Evolutionary conservation across 768 basidiomycete species (phyloP), one percentile per base, ranked within the genome.

Genomic region (Mycena polygramma): DNA sequence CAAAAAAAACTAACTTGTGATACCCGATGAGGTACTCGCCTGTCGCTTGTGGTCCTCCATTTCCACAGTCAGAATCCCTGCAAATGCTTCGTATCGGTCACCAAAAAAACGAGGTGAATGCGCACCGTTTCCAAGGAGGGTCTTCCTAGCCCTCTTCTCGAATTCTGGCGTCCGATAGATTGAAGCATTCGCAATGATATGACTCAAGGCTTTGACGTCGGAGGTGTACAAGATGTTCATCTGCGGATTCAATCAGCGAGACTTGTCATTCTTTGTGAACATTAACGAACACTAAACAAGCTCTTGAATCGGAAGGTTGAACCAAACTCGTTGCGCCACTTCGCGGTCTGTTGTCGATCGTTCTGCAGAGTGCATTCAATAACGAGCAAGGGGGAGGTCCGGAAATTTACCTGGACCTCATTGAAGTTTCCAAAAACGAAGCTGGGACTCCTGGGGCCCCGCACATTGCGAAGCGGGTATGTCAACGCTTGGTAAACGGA

Each of bases 171-270:
- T 87, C 43, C 81, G 81, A 49, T 83, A 88, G 48, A 79, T 76
- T 19, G 79, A 75, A 19, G 78, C 70, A 63, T 88, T 83, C 1
- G 76, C 75, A 17, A 89, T 76, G 58, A 90, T 81, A 63, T 89
- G 83, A 15, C 81, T 80, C 39, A 90, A 35, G 1, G 87, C 88
- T 5, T 81, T 79, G 0, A 84, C 78, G 69, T 90, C 89, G 49
- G 81, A 66, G 0, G 87, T 87, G 73, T 83, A 77, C 24, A 88
- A 76, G 11, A 81, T 75, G 26, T 76, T 67, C 5, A 58, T 62
- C 83, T 85, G 66, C 1, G 15, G 37, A 26, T 7, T 13, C 22
- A 24, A 58, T 61, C 22, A 11, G n/a, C 9, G 10, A 20, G 20
- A n/a, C 36, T 22, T 13, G 10, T 10, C 30, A n/a, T 13, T 11